Percentiles rank a stretch among this genome's conserved stretches.
Conservation (phyloP, 2,329 filamentous ascomycete genomes). For the Aspergillus novoparasiticus region DNA sequence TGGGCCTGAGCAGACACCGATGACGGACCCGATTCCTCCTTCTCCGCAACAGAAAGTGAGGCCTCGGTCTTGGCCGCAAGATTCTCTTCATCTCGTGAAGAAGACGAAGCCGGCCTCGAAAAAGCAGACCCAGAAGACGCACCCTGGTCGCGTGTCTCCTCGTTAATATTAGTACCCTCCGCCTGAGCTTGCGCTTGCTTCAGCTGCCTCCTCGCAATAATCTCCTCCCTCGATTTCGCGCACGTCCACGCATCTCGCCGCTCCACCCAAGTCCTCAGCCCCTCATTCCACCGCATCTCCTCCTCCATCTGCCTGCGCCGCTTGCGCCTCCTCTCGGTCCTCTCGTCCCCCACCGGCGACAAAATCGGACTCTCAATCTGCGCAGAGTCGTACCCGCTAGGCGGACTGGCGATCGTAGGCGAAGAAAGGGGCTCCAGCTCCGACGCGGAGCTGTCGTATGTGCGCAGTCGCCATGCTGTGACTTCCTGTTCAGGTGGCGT, state of each 20-base stretch:
- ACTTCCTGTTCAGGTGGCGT: conserved; percentile 30
- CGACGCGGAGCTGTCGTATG: conserved; percentile 41
- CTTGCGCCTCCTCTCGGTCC: conserved; percentile 57
- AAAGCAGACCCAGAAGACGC: background rate
- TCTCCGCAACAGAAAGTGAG: conserved; percentile 1
- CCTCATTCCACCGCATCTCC: conserved; percentile 77
- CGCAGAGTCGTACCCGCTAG: conserved; percentile 9
- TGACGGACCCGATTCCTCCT: conserved; percentile 25
- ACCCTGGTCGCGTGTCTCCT: background rate
- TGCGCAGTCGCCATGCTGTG: conserved; percentile 39
- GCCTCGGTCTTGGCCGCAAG: background rate
- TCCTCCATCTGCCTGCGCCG: conserved; percentile 61
- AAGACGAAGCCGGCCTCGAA: conserved; percentile 1
- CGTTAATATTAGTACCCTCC: background rate
- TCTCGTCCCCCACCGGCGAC: conserved; percentile 45
- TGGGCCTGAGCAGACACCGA: background rate
- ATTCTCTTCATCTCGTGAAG: background rate
- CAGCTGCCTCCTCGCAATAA: conserved; percentile 21
- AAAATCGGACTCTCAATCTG: conserved; percentile 21
- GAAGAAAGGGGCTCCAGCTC: conserved; percentile 36
- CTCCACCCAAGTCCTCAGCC: conserved; percentile 75
- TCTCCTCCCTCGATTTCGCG: conserved; percentile 50
- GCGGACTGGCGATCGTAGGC: conserved; percentile 4
- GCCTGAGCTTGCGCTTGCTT: conserved; percentile 1
- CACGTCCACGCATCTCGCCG: conserved; percentile 84